These are phyloP conservation scores for Naganishia friedmannii DNA, from an alignment of 768 basidiomycete genomes.

Conservation along the genomic window DNA sequence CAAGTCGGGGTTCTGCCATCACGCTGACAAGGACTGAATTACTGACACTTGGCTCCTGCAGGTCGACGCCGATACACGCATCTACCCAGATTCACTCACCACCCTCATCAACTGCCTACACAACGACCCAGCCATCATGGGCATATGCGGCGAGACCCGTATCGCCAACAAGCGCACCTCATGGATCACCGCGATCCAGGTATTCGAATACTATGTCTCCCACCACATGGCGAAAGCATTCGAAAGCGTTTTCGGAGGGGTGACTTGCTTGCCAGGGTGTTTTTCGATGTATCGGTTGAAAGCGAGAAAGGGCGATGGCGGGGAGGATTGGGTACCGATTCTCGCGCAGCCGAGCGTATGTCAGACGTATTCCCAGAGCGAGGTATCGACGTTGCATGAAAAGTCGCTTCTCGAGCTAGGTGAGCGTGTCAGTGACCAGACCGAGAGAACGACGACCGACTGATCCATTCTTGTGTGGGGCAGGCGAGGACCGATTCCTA, in stretches of 20 bases:
- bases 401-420: conserved; percentile 86
- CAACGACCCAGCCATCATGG: conserved; percentile 98
- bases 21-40: conserved; percentile 11
- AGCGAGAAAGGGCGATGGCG: conserved; percentile 66
- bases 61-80: conserved; percentile 98
- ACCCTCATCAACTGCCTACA: conserved; percentile 98
- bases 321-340: conserved; percentile 93
- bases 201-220: conserved; percentile 81
- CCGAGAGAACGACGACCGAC: background rate
- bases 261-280: conserved; percentile 97
- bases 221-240: conserved; percentile 98
- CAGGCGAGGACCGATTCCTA: conserved; percentile 95
- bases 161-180: conserved; percentile 97
- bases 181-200: conserved; percentile 96
- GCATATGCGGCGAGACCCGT: conserved; percentile 95
- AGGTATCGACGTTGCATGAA: conserved; percentile 91
- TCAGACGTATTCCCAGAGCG: conserved; percentile 90
- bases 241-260: conserved; percentile 98
- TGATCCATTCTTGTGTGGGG: no score
- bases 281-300: conserved; percentile 99
- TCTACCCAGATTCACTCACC: conserved; percentile 82
- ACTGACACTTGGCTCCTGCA: conserved; percentile 47
- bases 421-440: background rate
- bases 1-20: conserved; percentile 53
- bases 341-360: conserved; percentile 96